Evolutionary conservation across 768 basidiomycete species (phyloP).

Genomic region (Lyophyllum semitale): DNA sequence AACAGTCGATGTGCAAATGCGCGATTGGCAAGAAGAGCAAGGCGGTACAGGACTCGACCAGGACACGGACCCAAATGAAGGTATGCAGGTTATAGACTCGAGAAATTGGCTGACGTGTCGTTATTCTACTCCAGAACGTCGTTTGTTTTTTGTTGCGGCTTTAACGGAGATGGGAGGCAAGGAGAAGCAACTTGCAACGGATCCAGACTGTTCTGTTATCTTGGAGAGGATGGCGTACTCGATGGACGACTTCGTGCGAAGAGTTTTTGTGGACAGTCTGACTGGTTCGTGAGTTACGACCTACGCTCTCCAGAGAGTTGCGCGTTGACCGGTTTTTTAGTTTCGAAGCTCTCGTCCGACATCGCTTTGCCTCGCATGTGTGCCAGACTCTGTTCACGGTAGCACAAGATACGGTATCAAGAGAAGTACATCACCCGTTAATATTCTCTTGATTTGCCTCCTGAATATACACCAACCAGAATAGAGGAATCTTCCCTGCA

Average conservation of each 20-base stretch:
- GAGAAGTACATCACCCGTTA: constrained; percentile 54
- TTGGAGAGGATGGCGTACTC: constrained; percentile 89
- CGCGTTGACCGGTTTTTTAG: constrained; percentile 32
- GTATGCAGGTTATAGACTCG: constrained; percentile 34
- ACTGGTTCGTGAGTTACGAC: constrained; percentile 73
- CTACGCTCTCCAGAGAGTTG: not conserved
- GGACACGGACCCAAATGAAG: constrained; percentile 71
- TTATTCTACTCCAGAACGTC: constrained; percentile 52
- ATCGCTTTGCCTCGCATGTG: constrained; percentile 95
- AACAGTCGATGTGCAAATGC: constrained; percentile 84
- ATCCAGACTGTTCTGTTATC: constrained; percentile 90
- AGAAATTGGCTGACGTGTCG: constrained; percentile 13
- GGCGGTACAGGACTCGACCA: constrained; percentile 36
- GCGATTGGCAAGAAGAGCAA: constrained; percentile 78
- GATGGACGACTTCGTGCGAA: constrained; percentile 94
- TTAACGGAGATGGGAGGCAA: constrained; percentile 83
- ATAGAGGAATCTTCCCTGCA: constrained; percentile 53
- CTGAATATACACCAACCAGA: constrained; percentile 34
- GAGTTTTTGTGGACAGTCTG: constrained; percentile 87
- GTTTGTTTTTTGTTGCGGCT: constrained; percentile 80
- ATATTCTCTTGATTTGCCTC: not conserved
- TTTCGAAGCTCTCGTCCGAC: constrained; percentile 63
- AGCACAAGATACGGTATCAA: constrained; percentile 58
- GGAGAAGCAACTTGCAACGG: constrained; percentile 88
- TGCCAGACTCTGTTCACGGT: constrained; percentile 86